Conservation (phyloP, 495 filamentous ascomycete genomes). For the Cladorrhinum samala region DNA sequence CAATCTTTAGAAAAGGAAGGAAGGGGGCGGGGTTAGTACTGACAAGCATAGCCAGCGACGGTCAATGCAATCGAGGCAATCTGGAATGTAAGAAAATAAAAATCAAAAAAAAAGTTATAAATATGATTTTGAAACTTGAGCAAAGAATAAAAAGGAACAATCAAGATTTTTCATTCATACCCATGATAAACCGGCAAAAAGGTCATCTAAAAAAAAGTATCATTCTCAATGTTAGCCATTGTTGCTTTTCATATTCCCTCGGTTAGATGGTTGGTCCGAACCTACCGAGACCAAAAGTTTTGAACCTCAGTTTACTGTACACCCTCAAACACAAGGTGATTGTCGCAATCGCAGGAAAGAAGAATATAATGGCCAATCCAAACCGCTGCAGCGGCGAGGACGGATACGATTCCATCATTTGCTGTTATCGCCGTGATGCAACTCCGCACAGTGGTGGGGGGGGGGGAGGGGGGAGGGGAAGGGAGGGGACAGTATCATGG, state of each 20-base stretch:
- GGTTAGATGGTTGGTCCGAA: background rate
- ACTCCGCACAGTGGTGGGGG: too few relatives aligned
- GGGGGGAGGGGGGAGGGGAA: too few relatives aligned
- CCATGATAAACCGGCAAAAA: background rate
- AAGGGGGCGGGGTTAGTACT: background rate
- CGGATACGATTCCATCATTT: background rate
- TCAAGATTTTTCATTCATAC: too few relatives aligned
- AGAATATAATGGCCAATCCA: background rate
- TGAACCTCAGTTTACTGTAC: background rate
- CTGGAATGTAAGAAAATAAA: background rate
- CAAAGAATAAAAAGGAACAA: too few relatives aligned
- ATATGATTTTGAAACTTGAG: too few relatives aligned
- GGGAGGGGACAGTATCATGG: too few relatives aligned
- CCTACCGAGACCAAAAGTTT: background rate
- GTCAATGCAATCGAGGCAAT: conserved; percentile 6
- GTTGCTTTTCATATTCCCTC: background rate
- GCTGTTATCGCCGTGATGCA: too few relatives aligned
- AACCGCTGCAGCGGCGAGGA: background rate
- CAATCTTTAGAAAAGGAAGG: background rate
- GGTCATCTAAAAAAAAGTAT: too few relatives aligned
- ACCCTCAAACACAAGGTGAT: background rate
- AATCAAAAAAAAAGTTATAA: background rate
- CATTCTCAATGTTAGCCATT: background rate
- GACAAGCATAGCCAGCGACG: conserved; percentile 6
- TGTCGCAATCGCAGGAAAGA: background rate